These are phyloP conservation scores for Neohortaea acidophila DNA, from an alignment of 495 filamentous ascomycete genomes.

Conservation along the genomic window DNA sequence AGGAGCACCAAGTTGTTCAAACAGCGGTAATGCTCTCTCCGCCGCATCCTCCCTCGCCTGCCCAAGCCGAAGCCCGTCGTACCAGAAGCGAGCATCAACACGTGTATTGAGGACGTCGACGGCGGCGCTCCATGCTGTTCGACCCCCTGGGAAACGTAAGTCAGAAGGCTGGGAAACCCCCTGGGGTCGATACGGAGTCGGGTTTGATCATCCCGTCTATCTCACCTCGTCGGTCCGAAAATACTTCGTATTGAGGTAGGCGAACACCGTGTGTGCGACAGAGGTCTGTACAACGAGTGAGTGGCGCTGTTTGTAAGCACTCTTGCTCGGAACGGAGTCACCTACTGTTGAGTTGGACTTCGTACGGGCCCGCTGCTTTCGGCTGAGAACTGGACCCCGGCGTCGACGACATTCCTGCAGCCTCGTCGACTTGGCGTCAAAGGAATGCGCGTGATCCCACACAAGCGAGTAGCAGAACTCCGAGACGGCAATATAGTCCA, in stretches of 20 bases:
- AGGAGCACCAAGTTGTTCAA: too few relatives aligned
- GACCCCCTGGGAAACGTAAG: conserved; percentile 45
- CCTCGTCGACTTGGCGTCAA: too few relatives aligned
- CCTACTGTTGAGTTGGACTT: conserved; percentile 1
- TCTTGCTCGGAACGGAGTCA: neutral
- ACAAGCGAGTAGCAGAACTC: too few relatives aligned
- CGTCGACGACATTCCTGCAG: neutral
- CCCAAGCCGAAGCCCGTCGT: conserved; percentile 70
- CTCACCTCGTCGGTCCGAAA: conserved; percentile 20
- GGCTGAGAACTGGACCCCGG: neutral
- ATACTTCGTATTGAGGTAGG: conserved; percentile 14
- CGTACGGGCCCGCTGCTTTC: neutral
- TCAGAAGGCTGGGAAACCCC: neutral
- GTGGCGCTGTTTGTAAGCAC: neutral
- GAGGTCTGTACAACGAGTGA: conserved; percentile 1
- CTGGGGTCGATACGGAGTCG: too few relatives aligned
- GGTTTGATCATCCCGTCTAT: too few relatives aligned
- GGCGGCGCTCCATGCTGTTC: conserved; percentile 76
- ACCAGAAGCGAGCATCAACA: conserved; percentile 69
- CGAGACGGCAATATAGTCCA: neutral
- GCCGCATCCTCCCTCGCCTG: conserved; percentile 87
- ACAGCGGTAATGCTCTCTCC: conserved; percentile 17
- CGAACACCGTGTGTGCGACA: conserved; percentile 9
- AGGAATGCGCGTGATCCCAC: too few relatives aligned
- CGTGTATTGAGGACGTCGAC: conserved; percentile 43